Base-by-base conservation (phyloP, 371 early-diverging fungal genomes). In the Zychaea mexicana region DNA sequence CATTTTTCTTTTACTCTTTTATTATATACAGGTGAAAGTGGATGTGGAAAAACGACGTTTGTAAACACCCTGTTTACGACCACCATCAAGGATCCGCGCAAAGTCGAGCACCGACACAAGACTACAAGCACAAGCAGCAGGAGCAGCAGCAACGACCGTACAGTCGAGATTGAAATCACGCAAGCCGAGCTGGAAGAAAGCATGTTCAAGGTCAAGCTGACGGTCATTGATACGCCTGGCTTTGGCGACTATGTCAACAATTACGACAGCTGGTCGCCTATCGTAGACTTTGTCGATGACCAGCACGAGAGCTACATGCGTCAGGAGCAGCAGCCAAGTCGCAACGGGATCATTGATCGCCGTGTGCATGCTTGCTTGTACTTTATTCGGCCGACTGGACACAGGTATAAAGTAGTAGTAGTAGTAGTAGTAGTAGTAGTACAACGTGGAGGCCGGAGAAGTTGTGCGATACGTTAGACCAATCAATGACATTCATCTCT, bases 291-390 rank as follows among this genome's bases (percentile, higher is more conserved):
- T 74, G 88, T 99, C 60, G 96, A 98, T 71, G 95, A 95, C 63
- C 97, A 97, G 77, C 95, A 96, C 81, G 95, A 92, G 70, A 86
- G 83, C 57, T 94, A 92, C 67, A 90, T 98, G 88, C 87, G 89
- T 67, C 82, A 85, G 61, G 90, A 91, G 69, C 76, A 79, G 38
- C 82, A 84, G 46, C 77, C 85, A 5, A 70, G 78, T 19, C 74
- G 90, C 31, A 64, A 77, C 49, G 77, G 83, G 28, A 74, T 81
- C 58, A 83, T 86, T 61, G 93, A 93, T 72, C 68, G 86, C 65
- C 73, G 93, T 54, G 88, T 93, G n/a, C 90, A 99, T 70, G 96
- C 93, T 3, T 95, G 95, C 70, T 71, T 99, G 28, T 96, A 96
- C 84, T 96, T 96, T 72, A 93, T 96, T 70, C 85, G 92, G 27